Evolutionary conservation across 225 moss, liverwort and hornwort species (phyloP), one percentile per base, ranked within the genome.

Genomic region (Polytrichum commune): DNA sequence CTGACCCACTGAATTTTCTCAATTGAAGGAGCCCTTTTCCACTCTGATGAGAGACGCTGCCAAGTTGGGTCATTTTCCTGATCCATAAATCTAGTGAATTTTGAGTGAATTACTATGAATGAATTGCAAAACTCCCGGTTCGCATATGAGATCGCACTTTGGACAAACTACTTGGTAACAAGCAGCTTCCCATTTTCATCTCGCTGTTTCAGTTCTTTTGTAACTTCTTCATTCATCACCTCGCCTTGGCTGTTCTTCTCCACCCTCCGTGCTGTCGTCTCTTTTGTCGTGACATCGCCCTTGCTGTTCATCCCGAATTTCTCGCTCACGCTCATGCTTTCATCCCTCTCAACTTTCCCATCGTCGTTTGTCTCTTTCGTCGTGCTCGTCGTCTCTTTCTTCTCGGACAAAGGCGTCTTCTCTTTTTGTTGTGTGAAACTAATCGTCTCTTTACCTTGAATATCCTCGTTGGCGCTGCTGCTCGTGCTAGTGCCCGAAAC

Each of bases 391-490:
- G 77, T 80, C 5, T 64, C 75, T 63, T 67, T 86, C 64, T 60
- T 67, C 53, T 82, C 64, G 2, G 69, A 74, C 23, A 19, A 35
- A 7, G 24, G 60, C 7, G 77, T 62, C 8, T 0, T 60, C 80
- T 86, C 82, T 73, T 80, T 86, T 65, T 70, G 63, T 54, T 86
- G 86, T 54, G 0, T 73, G 18, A 80, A 80, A 54, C 75, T 82
- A 69, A 77, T 69, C n/a, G 61, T 77, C 66, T 82, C 82, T 67
- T 82, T 72, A 8, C 79, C 64, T 60, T 38, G 27, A 0, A 22
- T 35, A 19, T 65, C 73, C 60, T 77, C 27, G 58, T 75, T 64
- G 2, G 77, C 75, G 54, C 80, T 77, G 9, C 33, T 75, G 61
- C 77, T 77, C 6, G 35, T 86, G 18, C 72, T 68, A 60, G 60